Evolutionary conservation across 208 protist genomes (phyloP), one percentile per base, ranked within the genome.

Genomic region (Angomonas desouzai): DNA sequence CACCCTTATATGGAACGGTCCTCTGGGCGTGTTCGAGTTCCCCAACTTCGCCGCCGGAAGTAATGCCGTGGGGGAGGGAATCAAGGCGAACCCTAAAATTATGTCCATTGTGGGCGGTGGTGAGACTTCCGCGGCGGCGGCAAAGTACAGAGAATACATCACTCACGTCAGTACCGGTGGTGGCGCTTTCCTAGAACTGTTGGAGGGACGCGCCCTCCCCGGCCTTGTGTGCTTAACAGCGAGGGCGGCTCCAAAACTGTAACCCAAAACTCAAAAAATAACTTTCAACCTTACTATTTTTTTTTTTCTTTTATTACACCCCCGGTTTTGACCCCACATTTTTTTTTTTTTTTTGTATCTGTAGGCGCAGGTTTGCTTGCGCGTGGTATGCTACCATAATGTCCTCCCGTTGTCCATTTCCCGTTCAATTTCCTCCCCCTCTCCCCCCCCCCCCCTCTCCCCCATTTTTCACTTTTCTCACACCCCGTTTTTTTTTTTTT

Each of bases 161-260:
- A 95, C 85, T 32, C 98, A 99, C 77, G 93, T 99, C n/a, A 97
- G 84, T 58, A 99, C 99, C 62, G 99, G 99, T 68, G 99, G 99
- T 72, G 99, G 99, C 66, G 99, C 99, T n/a, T 98, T 97, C 30
- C 87, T 99, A 28, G 98, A 99, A 87, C 92, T 99, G 28, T 89
- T 99, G 9, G 98, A 99, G 79, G 99, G 98, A 25, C 82, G 88
- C 58, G 84, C 92, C 16, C 73, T 99, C 11, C 97, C 96, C n/a
- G 97, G 96, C 28, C 79, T 99, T 45, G 76, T 91, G 51, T 93
- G 91, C 67, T 80, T 98, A 56, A 94, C 89, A 7, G 85, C 89
- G 4, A 80, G 79, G 27, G 85, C 85, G 18, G 27, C 73, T 3
- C 88, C 88, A 6, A 94, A 90, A 65, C 55, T 94, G 38, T 94